Conservation (phyloP, 106 monocot species). For the Dendrobium officinale region DNA sequence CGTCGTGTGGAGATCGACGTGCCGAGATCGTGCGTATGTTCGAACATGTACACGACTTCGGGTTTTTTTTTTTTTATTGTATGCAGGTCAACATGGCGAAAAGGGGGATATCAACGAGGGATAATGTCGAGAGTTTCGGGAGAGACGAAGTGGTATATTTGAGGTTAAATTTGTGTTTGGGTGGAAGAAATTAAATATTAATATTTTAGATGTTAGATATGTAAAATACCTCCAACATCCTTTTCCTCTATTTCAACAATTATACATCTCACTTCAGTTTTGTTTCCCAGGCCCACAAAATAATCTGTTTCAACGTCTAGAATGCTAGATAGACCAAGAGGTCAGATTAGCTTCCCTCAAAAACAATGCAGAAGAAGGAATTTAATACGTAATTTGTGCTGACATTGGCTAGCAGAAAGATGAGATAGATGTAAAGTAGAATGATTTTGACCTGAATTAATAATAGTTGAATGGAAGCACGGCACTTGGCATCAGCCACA, state of each 20-base stretch:
- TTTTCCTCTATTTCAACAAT: background rate
- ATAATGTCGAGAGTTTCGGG: no score
- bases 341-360: background rate
- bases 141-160: no score
- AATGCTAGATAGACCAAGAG: background rate
- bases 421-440: background rate
- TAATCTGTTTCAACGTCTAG: background rate
- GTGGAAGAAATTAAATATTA: no score
- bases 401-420: background rate
- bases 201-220: no score
- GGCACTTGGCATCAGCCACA: conserved; percentile 69
- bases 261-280: background rate
- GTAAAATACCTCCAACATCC: background rate
- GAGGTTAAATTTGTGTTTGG: no score
- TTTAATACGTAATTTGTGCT: background rate
- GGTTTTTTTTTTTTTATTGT: no score
- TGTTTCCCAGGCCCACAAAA: background rate
- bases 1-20: no score
- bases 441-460: conserved; percentile 61
- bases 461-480: conserved; percentile 84
- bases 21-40: no score
- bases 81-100: no score
- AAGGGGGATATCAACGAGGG: no score
- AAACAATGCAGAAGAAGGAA: background rate
- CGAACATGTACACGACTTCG: no score